Conservation (phyloP, 345 rosid species). For the Lenwebbia sp. region DNA sequence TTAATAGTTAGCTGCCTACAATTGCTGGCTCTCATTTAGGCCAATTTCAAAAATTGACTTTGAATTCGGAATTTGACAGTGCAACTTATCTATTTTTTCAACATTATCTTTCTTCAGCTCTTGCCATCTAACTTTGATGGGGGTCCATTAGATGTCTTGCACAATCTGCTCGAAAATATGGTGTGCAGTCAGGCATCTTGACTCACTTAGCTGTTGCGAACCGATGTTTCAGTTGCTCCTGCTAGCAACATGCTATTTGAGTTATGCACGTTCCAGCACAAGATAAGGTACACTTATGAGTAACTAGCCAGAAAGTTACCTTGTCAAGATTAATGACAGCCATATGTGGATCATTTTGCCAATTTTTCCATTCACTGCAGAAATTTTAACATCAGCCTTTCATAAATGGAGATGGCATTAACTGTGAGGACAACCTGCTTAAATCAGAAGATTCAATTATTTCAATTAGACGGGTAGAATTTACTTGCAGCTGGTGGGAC, state of each 20-base stretch:
- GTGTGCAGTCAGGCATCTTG: not conserved
- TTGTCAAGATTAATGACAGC: not conserved
- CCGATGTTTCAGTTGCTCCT: not conserved
- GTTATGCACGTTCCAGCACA: not conserved
- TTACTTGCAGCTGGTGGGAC: not conserved
- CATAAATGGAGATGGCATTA: not conserved
- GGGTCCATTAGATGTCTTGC: not conserved
- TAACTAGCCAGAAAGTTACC: not conserved
- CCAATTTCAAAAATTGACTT: not conserved
- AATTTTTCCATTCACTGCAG: not conserved
- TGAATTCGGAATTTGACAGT: not conserved
- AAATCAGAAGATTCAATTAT: not conserved
- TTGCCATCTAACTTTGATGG: not conserved
- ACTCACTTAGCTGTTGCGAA: not conserved
- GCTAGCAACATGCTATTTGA: not conserved
- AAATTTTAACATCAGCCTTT: not conserved
- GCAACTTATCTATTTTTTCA: not conserved
- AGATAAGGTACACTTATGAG: not conserved
- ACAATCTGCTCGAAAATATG: not conserved
- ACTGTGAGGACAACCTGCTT: not conserved
- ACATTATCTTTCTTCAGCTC: not conserved
- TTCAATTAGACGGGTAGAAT: not conserved
- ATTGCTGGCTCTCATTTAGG: not conserved
- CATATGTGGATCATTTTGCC: not conserved
- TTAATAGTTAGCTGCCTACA: not conserved